Conservation (phyloP, 1,139 yeast genomes). For the Hansenula sp. region DNA sequence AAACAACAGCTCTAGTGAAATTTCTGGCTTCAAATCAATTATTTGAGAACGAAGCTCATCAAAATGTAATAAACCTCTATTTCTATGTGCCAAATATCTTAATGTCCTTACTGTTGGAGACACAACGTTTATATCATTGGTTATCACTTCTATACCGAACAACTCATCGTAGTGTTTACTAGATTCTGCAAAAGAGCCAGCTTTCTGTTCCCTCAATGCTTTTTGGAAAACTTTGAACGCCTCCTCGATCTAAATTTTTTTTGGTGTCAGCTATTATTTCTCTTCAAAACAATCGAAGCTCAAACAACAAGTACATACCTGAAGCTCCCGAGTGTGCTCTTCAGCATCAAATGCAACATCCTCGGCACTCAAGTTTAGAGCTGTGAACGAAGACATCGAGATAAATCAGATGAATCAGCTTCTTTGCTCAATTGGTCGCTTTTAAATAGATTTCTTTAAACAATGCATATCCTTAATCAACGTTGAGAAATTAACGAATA, state of each 20-base stretch:
- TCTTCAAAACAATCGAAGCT: too few relatives aligned
- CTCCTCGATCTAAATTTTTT: conserved; percentile 66
- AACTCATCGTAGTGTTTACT: conserved; percentile 54
- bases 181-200: conserved; percentile 45
- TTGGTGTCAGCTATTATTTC: not conserved
- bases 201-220: conserved; percentile 63
- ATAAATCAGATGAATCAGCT: too few relatives aligned
- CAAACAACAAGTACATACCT: conserved; percentile 29
- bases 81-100: conserved; percentile 74
- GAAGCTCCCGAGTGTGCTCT: conserved; percentile 84
- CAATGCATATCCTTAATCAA: too few relatives aligned
- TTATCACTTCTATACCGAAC: conserved; percentile 41
- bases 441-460: too few relatives aligned
- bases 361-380: conserved; percentile 75
- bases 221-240: conserved; percentile 73
- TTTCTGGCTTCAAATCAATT: conserved; percentile 16
- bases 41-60: conserved; percentile 36
- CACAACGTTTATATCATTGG: conserved; percentile 54
- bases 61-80: conserved; percentile 71
- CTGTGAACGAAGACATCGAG: conserved; percentile 64
- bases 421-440: too few relatives aligned
- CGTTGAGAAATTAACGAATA: not conserved
- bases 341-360: conserved; percentile 67
- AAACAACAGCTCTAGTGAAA: conserved; percentile 29
- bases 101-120: conserved; percentile 74